Evolutionary conservation across 495 filamentous ascomycete species (phyloP).

Genomic region (Arthonia radiata): DNA sequence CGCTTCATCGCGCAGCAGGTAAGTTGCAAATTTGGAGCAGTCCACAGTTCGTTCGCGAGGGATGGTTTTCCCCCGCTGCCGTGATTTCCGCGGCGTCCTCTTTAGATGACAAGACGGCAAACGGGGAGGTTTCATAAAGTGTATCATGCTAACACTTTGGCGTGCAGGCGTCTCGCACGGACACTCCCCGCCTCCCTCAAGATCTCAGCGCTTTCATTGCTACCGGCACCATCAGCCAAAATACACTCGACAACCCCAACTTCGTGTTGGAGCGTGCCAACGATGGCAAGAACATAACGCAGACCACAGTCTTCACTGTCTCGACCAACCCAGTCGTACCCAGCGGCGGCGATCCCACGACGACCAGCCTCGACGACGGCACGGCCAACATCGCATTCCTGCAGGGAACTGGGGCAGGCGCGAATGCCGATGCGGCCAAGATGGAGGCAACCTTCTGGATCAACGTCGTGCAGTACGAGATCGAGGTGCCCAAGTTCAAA

Average conservation of each 20-base stretch:
- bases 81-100: too few relatives aligned
- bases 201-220: slow-evolving; percentile 9
- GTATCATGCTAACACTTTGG: too few relatives aligned
- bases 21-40: too few relatives aligned
- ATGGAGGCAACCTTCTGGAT: slow-evolving; percentile 13
- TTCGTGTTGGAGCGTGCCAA: slow-evolving; percentile 7
- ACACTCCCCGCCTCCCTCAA: slow-evolving; percentile 10
- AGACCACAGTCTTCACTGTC: slow-evolving; percentile 9
- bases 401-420: slow-evolving; percentile 3
- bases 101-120: too few relatives aligned
- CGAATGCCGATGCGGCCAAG: slow-evolving; percentile 7
- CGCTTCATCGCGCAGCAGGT: too few relatives aligned
- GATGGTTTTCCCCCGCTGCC: too few relatives aligned
- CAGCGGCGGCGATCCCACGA: slow-evolving; percentile 1
- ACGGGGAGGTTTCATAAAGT: too few relatives aligned
- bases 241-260: slow-evolving; percentile 8
- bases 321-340: too few relatives aligned
- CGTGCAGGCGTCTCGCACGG: slow-evolving; percentile 4
- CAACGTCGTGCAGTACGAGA: slow-evolving; percentile 7
- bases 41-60: too few relatives aligned
- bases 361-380: slow-evolving; percentile 7
- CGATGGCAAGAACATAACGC: slow-evolving; percentile 8
- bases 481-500: slow-evolving; percentile 5
- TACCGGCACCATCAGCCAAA: slow-evolving; percentile 11
- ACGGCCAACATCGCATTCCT: slow-evolving; percentile 12